Evolutionary conservation across 2,329 filamentous ascomycete species (phyloP), one percentile per base, ranked within the genome.

Genomic region (Knufia petricola): DNA sequence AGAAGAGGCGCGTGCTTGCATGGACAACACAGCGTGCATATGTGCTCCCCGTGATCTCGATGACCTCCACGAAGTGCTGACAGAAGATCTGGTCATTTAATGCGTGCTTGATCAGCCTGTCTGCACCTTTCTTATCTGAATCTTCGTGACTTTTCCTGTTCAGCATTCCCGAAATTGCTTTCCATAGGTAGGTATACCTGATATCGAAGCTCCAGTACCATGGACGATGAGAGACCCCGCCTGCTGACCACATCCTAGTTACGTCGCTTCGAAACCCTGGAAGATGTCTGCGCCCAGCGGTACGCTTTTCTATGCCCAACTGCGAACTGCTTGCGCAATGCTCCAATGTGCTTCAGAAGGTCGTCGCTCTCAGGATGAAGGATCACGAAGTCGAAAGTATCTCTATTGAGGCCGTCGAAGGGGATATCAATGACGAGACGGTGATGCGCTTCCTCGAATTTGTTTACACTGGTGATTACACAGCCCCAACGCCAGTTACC

Each of bases 401-500:
- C 10, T 17, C 8, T 13, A 48, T 48, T 21, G 37, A 53, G 31
- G 48, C 46, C 20, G 47, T 51, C 15, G 39, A 54, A 19, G 46
- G 52, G 17, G 51, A 59, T 38, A 49, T 57, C 19, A 52, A 57
- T 13, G 53, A 52, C 38, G 50, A 51, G 3, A 58, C 57, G 15
- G 57, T 59, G 42, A 41, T 52, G 23, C 45, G 52, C 6, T 56
- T 59, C 46, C 37, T 55, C 6, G 46, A 58, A 34, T 59, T 52
- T 34, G 54, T 49, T n/a, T 58, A 58, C 42, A 58, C 44, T 8
- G 50, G 46, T 9, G 53, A 57, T 38, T 59, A 58, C 40, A 43
- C 52, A 8, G 48, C 48, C 13, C 47, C 51, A 9, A 37, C 39
- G 15, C 43, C 42, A n/a, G 19, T 32, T 42, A 32, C 20, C 24